Conservation (phyloP, 2,329 filamentous ascomycete genomes). For the Xylaria sp. region DNA sequence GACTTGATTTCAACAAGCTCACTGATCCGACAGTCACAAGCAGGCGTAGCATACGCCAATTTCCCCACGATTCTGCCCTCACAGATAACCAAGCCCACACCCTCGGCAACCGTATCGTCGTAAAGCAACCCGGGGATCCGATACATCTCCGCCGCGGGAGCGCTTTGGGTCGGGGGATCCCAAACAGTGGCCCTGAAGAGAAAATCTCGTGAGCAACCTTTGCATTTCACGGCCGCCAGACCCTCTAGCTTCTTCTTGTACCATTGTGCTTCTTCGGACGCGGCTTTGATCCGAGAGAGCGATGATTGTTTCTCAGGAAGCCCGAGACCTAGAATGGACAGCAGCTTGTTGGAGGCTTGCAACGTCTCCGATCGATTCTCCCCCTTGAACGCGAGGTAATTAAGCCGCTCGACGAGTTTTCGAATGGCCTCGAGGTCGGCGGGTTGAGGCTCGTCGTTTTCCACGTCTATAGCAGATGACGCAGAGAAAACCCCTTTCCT, state of each 20-base stretch:
- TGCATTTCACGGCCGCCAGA: slow-evolving; percentile 23
- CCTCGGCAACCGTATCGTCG: slow-evolving; percentile 28
- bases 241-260: slow-evolving; percentile 30
- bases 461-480: neutral
- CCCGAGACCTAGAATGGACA: slow-evolving; percentile 23
- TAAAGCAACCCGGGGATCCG: slow-evolving; percentile 29
- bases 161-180: slow-evolving; percentile 10
- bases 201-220: slow-evolving; percentile 22
- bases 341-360: slow-evolving; percentile 24
- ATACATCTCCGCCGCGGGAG: slow-evolving; percentile 26
- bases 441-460: neutral
- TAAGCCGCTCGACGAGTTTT: slow-evolving; percentile 21
- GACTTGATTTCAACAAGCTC: slow-evolving; percentile 30
- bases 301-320: slow-evolving; percentile 33
- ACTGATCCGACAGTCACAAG: slow-evolving; percentile 24
- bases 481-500: slow-evolving; percentile 22
- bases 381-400: slow-evolving; percentile 12
- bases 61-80: slow-evolving; percentile 29
- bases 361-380: slow-evolving; percentile 20
- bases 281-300: slow-evolving; percentile 29
- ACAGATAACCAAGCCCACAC: slow-evolving; percentile 23
- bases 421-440: slow-evolving; percentile 6
- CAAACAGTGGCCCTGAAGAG: slow-evolving; percentile 29
- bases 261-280: slow-evolving; percentile 31
- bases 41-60: slow-evolving; percentile 32